Percentiles rank a stretch among this genome's conserved stretches.
phyloP scores from a whole-genome alignment of 345 rosid species.

The Iberis pinnata region DNA sequence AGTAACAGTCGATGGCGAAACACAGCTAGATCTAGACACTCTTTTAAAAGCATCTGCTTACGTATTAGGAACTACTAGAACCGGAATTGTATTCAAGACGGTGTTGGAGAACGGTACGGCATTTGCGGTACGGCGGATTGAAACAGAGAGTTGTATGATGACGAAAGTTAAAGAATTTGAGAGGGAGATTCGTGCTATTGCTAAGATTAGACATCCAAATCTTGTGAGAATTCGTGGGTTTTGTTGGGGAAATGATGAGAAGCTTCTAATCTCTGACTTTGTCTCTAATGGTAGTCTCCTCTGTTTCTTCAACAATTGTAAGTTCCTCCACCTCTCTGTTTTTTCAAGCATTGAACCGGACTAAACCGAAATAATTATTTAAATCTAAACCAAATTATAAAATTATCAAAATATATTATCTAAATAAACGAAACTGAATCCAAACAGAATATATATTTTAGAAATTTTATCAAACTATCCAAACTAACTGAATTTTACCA shows the following conservation, averaged over 20 bases:
- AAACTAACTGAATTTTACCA: too few species aligned
- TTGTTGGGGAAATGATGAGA: slow-evolving; percentile 79
- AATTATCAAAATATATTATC: too few species aligned
- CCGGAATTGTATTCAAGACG: slow-evolving; percentile 78
- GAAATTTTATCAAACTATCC: too few species aligned
- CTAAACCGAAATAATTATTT: too few species aligned
- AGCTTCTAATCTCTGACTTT: slow-evolving; percentile 74
- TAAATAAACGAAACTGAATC: too few species aligned
- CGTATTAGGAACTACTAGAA: slow-evolving; percentile 53
- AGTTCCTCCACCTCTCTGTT: slow-evolving; percentile 24
- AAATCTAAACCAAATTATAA: too few species aligned
- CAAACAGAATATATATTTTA: too few species aligned
- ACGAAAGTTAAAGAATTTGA: slow-evolving; percentile 64
- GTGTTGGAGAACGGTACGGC: slow-evolving; percentile 62
- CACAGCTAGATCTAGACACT: slow-evolving; percentile 61
- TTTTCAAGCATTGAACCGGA: too few species aligned
- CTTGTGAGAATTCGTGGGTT: slow-evolving; percentile 68
- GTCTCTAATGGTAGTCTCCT: slow-evolving; percentile 73
- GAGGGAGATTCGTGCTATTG: slow-evolving; percentile 49
- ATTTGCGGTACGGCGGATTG: slow-evolving; percentile 81
- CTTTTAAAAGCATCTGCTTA: slow-evolving; percentile 81
- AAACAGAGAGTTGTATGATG: slow-evolving; percentile 40
- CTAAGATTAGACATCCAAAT: slow-evolving; percentile 69
- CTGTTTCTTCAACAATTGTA: slow-evolving; percentile 42
- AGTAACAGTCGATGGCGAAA: slow-evolving; percentile 63